Percentiles rank a stretch among this genome's conserved stretches.
Evolutionary conservation across 2,329 filamentous ascomycete genomes (phyloP).

Genomic region (Neofusicoccum ribis): DNA sequence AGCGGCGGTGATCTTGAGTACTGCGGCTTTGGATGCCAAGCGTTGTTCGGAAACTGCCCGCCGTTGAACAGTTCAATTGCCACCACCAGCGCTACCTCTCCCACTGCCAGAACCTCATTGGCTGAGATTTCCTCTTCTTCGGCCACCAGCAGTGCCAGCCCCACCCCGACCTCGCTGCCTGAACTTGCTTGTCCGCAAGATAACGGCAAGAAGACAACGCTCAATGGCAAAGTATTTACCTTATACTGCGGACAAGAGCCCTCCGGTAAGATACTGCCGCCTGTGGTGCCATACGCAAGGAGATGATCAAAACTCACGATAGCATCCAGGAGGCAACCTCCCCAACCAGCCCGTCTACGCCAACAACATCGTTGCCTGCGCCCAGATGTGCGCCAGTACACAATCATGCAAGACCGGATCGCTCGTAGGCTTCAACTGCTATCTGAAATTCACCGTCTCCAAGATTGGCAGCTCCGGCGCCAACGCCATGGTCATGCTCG

Average conservation of each 20-base stretch:
- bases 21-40: conserved; percentile 33
- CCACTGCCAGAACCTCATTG: background rate
- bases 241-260: background rate
- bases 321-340: background rate
- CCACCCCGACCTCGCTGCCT: background rate
- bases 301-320: background rate
- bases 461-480: background rate
- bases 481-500: conserved; percentile 1
- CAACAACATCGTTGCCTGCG: background rate
- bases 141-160: background rate
- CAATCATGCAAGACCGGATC: background rate
- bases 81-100: background rate
- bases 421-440: background rate
- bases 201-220: background rate
- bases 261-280: background rate
- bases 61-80: background rate
- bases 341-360: background rate
- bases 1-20: conserved; percentile 27
- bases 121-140: background rate
- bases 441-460: background rate
- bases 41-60: conserved; percentile 26
- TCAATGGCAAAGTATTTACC: background rate
- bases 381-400: background rate
- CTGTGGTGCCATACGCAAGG: background rate
- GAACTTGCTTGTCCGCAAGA: background rate